Percentiles rank a stretch among this genome's conserved stretches.
phyloP scores from a whole-genome alignment of 257 asterid species.

The Leonotis leonurus region DNA sequence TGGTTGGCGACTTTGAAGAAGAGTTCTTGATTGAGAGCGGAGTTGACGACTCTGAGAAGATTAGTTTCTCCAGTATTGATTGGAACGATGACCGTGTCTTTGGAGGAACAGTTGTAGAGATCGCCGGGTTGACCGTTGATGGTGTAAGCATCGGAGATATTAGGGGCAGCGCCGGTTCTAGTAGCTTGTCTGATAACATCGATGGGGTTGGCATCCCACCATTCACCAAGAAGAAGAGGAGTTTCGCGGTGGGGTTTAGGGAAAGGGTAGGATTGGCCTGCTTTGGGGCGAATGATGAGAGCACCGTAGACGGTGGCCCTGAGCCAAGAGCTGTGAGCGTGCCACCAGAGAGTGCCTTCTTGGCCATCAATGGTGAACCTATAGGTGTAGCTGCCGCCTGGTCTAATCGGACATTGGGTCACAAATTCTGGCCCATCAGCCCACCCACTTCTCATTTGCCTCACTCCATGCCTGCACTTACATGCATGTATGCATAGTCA shows the following conservation, averaged over 20 bases:
- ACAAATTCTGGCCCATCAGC: constrained; percentile 88
- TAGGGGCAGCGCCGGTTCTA: constrained; percentile 75
- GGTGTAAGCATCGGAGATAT: constrained; percentile 75
- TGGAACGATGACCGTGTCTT: constrained; percentile 53
- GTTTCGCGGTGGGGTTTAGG: constrained; percentile 67
- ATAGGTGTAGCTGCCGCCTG: constrained; percentile 72
- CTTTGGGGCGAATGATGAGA: constrained; percentile 55
- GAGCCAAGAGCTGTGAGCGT: constrained; percentile 96
- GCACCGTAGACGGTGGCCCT: constrained; percentile 92
- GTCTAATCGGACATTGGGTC: constrained; percentile 84
- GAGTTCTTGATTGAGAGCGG: constrained; percentile 82
- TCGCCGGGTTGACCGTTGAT: constrained; percentile 97
- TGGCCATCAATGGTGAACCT: constrained; percentile 79
- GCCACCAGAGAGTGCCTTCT: constrained; percentile 97
- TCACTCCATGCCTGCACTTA: constrained; percentile 64
- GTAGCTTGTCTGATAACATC: constrained; percentile 68
- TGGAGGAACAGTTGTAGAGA: constrained; percentile 68
- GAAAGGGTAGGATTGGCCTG: constrained; percentile 67
- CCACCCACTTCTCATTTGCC: constrained; percentile 80
- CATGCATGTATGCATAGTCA: background rate
- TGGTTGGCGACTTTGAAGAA: constrained; percentile 83
- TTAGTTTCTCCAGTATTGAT: constrained; percentile 56
- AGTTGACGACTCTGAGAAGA: constrained; percentile 64
- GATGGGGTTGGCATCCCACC: constrained; percentile 93
- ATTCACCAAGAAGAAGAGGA: constrained; percentile 79